These are phyloP conservation scores for Debaryomycetaceae sp. DNA, from an alignment of 1,139 yeast genomes.

Conservation along the genomic window DNA sequence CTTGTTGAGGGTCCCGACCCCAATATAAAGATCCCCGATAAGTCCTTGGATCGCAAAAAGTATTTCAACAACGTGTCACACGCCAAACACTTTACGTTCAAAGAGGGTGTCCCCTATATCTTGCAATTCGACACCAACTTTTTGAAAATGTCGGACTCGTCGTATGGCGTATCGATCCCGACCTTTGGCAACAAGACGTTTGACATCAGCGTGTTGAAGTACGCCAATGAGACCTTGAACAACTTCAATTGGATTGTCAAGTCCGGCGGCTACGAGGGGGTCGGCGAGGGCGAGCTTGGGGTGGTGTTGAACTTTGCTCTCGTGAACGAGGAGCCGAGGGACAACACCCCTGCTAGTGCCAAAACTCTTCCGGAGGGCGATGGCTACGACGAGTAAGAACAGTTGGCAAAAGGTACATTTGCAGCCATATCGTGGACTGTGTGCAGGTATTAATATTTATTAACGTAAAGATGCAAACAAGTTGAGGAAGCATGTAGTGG, in stretches of 20 bases:
- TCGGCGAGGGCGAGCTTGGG: conserved; percentile 32
- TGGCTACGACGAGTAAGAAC: too few species aligned
- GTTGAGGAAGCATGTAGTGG: too few species aligned
- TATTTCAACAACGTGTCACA: conserved; percentile 27
- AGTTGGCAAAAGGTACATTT: too few species aligned
- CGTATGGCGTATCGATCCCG: conserved; percentile 39
- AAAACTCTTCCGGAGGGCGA: too few species aligned
- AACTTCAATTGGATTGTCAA: conserved; percentile 45
- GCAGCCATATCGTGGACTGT: too few species aligned
- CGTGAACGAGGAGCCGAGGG: conserved; percentile 23
- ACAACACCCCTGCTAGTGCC: conserved; percentile 1
- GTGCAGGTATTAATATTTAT: conserved; percentile 1
- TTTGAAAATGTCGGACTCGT: conserved; percentile 38
- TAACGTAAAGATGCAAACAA: background rate
- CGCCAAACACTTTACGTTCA: conserved; percentile 30
- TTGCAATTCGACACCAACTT: conserved; percentile 39
- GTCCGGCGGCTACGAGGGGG: conserved; percentile 35
- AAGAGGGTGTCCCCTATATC: conserved; percentile 21
- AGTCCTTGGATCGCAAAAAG: conserved; percentile 29
- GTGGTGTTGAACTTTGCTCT: conserved; percentile 38
- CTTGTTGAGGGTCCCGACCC: conserved; percentile 13
- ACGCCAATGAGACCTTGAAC: conserved; percentile 39
- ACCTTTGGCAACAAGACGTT: conserved; percentile 34
- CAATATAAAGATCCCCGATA: conserved; percentile 23
- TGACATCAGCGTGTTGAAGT: conserved; percentile 36